Conservation (phyloP, 768 basidiomycete species). For the Termitomyces sp. region DNA sequence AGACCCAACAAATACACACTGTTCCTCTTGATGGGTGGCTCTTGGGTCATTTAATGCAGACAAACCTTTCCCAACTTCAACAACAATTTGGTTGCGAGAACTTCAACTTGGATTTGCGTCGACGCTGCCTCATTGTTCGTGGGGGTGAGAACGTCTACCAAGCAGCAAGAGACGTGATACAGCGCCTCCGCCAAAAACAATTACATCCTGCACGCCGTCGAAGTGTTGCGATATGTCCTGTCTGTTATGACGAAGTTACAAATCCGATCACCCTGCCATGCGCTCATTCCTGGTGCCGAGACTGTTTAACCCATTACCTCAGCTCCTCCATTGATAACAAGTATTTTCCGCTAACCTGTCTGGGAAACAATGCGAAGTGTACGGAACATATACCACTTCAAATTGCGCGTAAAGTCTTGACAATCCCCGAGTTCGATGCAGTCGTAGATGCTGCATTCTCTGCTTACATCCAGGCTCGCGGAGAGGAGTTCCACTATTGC, state of each 20-base stretch:
- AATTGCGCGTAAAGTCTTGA: conserved; percentile 43
- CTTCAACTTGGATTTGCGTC: conserved; percentile 40
- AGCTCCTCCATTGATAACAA: conserved; percentile 48
- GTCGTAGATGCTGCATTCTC: conserved; percentile 55
- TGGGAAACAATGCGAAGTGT: conserved; percentile 61
- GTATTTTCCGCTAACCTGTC: conserved; percentile 66
- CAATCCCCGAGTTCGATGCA: conserved; percentile 45
- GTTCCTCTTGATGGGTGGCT: conserved; percentile 44
- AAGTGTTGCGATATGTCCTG: conserved; percentile 44
- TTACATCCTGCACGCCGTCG: conserved; percentile 9
- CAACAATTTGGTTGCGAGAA: conserved; percentile 51
- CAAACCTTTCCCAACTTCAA: conserved; percentile 40
- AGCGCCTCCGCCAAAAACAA: conserved; percentile 23
- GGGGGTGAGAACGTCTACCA: conserved; percentile 44
- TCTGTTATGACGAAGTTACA: conserved; percentile 57
- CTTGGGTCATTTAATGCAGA: conserved; percentile 38
- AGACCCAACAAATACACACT: conserved; percentile 30
- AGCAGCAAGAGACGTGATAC: conserved; percentile 35
- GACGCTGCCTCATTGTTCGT: conserved; percentile 43
- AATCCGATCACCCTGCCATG: conserved; percentile 52
- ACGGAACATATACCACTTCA: conserved; percentile 46
- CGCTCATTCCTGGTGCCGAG: conserved; percentile 63
- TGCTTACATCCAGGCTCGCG: conserved; percentile 51
- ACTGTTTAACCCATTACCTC: conserved; percentile 57
- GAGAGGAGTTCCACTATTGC: conserved; percentile 65